A percentile compares a stretch with the other conserved stretches of the same genome.
These are phyloP conservation scores for Cyanidium caldarium DNA, from an alignment of 23 red algal species.

Conservation along the genomic window DNA sequence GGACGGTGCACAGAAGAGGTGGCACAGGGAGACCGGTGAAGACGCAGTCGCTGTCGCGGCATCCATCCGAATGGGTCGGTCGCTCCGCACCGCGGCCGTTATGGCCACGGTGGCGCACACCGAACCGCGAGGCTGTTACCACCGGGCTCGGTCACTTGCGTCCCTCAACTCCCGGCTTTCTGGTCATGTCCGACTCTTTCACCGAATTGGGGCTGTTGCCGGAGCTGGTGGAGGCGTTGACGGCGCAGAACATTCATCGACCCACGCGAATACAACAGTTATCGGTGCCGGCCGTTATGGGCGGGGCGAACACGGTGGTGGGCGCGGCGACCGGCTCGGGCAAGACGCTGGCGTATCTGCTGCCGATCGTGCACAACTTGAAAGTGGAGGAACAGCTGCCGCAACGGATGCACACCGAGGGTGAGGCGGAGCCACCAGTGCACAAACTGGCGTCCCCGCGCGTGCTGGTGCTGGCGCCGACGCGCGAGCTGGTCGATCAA, in stretches of 20 bases:
- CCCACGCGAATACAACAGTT: background rate
- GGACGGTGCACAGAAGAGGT: too few relatives aligned
- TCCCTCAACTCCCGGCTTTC: background rate
- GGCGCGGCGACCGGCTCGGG: slow-evolving; percentile 84
- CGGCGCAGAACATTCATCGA: background rate
- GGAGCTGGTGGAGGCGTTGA: background rate
- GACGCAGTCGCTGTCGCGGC: too few relatives aligned
- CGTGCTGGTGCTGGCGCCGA: slow-evolving; percentile 73
- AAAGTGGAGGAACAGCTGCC: slow-evolving; percentile 15
- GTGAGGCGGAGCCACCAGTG: background rate
- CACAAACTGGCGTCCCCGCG: slow-evolving; percentile 21
- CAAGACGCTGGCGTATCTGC: slow-evolving; percentile 77
- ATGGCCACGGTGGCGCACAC: too few relatives aligned
- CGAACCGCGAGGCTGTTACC: too few relatives aligned
- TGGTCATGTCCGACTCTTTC: background rate
- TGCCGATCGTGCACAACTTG: slow-evolving; percentile 49
- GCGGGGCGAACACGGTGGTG: slow-evolving; percentile 38
- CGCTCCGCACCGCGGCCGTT: too few relatives aligned
- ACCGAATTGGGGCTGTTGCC: background rate
- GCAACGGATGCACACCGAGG: background rate
- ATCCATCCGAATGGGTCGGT: too few relatives aligned
- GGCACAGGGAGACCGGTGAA: too few relatives aligned
- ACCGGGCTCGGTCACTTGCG: too few relatives aligned
- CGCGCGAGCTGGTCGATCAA: slow-evolving; percentile 82
- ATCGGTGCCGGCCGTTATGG: background rate